These are phyloP conservation scores for Xylaria sp. DNA, from an alignment of 2,329 filamentous ascomycete species.

Conservation along the genomic window DNA sequence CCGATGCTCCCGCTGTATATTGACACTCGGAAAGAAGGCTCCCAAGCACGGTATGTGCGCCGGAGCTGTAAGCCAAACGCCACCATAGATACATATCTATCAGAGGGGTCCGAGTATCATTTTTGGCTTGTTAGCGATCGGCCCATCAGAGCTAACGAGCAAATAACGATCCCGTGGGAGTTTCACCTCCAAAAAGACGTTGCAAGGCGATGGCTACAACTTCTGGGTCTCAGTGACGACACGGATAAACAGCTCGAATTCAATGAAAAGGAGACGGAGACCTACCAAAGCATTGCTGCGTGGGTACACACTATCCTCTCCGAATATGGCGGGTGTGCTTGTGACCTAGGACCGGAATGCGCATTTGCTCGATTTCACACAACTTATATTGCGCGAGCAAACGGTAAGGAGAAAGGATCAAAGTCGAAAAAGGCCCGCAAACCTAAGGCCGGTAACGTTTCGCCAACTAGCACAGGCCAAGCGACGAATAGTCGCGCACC, in stretches of 20 bases:
- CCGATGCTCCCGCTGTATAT: slow-evolving; percentile 90
- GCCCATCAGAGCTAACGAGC: slow-evolving; percentile 73
- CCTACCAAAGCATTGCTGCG: slow-evolving; percentile 66
- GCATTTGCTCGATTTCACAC: slow-evolving; percentile 72
- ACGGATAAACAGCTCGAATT: slow-evolving; percentile 59
- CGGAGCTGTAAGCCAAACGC: slow-evolving; percentile 93
- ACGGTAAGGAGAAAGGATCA: slow-evolving; percentile 51
- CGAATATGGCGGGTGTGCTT: slow-evolving; percentile 84
- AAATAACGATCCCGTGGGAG: slow-evolving; percentile 75
- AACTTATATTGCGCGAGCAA: slow-evolving; percentile 63
- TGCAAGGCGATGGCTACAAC: slow-evolving; percentile 64
- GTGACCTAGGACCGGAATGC: slow-evolving; percentile 71
- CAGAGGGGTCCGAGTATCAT: slow-evolving; percentile 81
- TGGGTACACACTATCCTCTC: slow-evolving; percentile 78
- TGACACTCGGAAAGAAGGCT: slow-evolving; percentile 86
- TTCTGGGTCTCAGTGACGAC: slow-evolving; percentile 72
- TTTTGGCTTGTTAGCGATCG: slow-evolving; percentile 92
- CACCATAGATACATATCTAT: slow-evolving; percentile 86
- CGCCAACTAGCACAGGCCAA: slow-evolving; percentile 71
- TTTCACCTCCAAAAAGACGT: slow-evolving; percentile 70
- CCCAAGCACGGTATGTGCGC: slow-evolving; percentile 85
- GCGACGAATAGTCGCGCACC: slow-evolving; percentile 71
- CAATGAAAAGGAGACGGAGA: slow-evolving; percentile 67
- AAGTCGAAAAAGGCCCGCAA: slow-evolving; percentile 66
- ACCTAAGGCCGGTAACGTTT: slow-evolving; percentile 65